Evolutionary conservation across 192 early-diverging fungal genomes (phyloP).

Genomic region (Linderina pennispora): DNA sequence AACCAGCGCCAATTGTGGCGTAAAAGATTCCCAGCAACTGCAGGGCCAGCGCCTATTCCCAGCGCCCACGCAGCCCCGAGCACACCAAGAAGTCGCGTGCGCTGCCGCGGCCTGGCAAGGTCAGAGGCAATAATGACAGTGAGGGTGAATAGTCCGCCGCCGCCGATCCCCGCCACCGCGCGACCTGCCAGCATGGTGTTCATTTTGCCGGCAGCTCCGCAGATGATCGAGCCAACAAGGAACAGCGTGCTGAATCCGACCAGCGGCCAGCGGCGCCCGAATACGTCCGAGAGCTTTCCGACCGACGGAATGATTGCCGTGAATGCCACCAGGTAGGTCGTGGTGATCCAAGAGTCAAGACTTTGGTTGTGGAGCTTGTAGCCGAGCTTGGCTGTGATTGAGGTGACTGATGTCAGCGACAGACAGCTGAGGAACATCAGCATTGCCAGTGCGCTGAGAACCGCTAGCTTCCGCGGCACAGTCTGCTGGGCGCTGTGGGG

Average conservation of each 20-base stretch:
- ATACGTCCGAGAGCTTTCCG: slow-evolving; percentile 42
- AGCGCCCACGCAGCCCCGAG: slow-evolving; percentile 31
- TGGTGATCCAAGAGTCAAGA: slow-evolving; percentile 71
- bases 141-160: slow-evolving; percentile 38
- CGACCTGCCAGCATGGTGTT: slow-evolving; percentile 50
- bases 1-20: slow-evolving; percentile 45
- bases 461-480: too few relatives aligned
- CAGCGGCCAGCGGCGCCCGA: slow-evolving; percentile 36
- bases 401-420: slow-evolving; percentile 74
- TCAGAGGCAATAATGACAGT: slow-evolving; percentile 48
- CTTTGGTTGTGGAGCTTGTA: slow-evolving; percentile 60
- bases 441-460: too few relatives aligned
- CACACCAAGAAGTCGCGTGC: slow-evolving; percentile 16
- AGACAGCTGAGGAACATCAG: too few relatives aligned
- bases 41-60: slow-evolving; percentile 51
- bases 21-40: slow-evolving; percentile 45
- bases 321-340: slow-evolving; percentile 46
- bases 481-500: too few relatives aligned
- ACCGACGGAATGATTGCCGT: slow-evolving; percentile 45
- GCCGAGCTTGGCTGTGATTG: slow-evolving; percentile 63
- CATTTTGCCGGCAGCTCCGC: slow-evolving; percentile 48
- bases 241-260: slow-evolving; percentile 25
- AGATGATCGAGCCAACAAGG: slow-evolving; percentile 32
- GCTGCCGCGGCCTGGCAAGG: slow-evolving; percentile 16
- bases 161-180: slow-evolving; percentile 46